Evolutionary conservation across 495 filamentous ascomycete genomes (phyloP), one percentile per base, ranked within the genome.

Genomic region (Halenospora varia): DNA sequence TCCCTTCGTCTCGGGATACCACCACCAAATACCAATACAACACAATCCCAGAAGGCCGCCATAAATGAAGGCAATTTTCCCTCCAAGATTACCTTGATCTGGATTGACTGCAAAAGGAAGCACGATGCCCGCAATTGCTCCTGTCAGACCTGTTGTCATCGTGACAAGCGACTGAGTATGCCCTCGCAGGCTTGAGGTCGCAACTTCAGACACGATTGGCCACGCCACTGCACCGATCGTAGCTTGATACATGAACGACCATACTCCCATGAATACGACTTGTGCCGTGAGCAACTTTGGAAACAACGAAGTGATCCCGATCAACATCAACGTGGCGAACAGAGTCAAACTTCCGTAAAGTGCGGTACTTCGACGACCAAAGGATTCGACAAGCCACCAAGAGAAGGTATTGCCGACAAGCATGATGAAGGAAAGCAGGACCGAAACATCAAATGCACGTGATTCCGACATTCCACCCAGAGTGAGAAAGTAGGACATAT

Each of bases 21-120:
- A 73, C 59, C 24, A 50, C 20, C n/a, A 41, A 13, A 49, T 45
- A 8, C 39, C 35, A 23, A n/a, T 42, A 25, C 22, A 15, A 24
- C 17, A 9, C 24, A 15, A 13, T 2, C 20, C 40, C 0, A 48
- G 25, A 15, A 44, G 10, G 1, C 22, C 64, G 0, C 60, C 60
- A 53, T 64, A 71, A 13, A 69, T 56, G 47, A 68, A 68, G 0
- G 66, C 46, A 17, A 66, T 55, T 29, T 62, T 62, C 1, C 57
- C 50, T 22, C 55, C 54, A 2, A 59, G 41, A 20, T 64, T 62
- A 8, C 55, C 45, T 35, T 63, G 40, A 50, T 63, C 52, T 2
- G 56, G 55, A 41, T 52, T 60, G n/a, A 60, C 57, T 6, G 52
- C 55, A 18, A 57, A 61, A 13, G 56, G 57, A 47, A 56, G 17